Conservation (phyloP, 2,329 filamentous ascomycete species). For the Tolypocladium endophyticum region DNA sequence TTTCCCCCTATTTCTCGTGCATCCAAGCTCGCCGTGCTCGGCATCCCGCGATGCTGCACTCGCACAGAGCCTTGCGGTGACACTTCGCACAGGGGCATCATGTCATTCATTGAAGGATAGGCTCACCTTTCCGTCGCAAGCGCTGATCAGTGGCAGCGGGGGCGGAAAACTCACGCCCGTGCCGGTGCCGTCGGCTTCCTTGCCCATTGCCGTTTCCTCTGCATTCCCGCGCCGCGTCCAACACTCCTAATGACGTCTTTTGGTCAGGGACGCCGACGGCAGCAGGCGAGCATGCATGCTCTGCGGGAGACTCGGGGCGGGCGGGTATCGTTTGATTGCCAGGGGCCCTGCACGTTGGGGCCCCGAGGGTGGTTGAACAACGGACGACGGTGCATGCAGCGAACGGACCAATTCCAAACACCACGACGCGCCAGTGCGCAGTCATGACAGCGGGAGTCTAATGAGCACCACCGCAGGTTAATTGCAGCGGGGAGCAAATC, state of each 20-base stretch:
- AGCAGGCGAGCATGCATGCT: not conserved
- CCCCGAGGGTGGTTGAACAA: not conserved
- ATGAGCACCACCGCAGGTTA: not conserved
- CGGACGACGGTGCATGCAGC: not conserved
- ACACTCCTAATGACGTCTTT: not conserved
- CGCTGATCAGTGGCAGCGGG: not conserved
- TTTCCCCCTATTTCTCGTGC: not conserved
- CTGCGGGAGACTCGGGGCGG: not conserved
- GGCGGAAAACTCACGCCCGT: not conserved
- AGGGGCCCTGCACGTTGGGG: not conserved
- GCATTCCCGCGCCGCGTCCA: not conserved
- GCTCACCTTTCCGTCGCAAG: not conserved
- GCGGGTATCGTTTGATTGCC: not conserved
- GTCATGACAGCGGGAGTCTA: not conserved
- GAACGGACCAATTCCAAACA: not conserved
- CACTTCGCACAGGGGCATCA: not conserved
- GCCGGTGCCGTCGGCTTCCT: not conserved
- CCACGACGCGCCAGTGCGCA: not conserved
- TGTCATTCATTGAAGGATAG: not conserved
- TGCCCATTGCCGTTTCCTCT: not conserved
- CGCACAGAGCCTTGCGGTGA: not conserved
- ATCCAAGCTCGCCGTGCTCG: not conserved
- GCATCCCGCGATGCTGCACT: not conserved
- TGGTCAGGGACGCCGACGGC: not conserved
- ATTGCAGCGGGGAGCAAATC: not conserved